Base-by-base conservation (phyloP, 176 grass and related monocot species). In the Cymbopogon citratus region DNA sequence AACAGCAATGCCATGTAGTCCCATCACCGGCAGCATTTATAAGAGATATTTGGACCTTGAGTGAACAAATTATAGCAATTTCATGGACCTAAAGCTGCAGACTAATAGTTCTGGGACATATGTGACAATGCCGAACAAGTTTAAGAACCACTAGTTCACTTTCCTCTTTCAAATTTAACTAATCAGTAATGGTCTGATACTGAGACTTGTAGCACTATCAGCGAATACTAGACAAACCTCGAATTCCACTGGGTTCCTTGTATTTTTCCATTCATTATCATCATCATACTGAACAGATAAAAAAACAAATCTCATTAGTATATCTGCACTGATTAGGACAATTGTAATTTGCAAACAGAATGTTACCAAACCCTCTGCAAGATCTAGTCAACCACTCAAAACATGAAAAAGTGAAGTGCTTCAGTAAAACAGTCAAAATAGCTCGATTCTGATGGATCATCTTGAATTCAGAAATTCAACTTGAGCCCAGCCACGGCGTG, bases 221-320 rank as follows among this genome's bases (percentile, higher is more conserved):
- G 35, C 34, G 54, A 77, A 60, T 33, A 18, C 16, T 45, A 56
- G 74, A 77, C 82, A 69, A 3, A 89, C 87, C 87, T 80, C 38
- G 28, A 89, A 80, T 35, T 89, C 59, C 36, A 89, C 87, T 12
- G 81, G 87, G 56, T 35, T 89, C 60, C 63, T 84, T 75, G 87
- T 89, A 75, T 48, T 75, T 23, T 68, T 75, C 15, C 76, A 85
- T 56, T 65, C 66, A 43, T 39, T 62, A 69, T 45, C 81, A 45
- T 75, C 87, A n/a, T 89, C 87, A 27, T 62, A 66, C 87, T 85
- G 60, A 13, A 89, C 35, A 24, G 80, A 75, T 73, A 56, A 41
- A 69, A 69, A 73, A 78, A 75, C 12, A 56, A 34, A 61, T 80
- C 24, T 19, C 43, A 89, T 80, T 33, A 33, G 31, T 33, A 33